phyloP scores from a whole-genome alignment of 1,284 basidiomycete species.

The Cystobasidium pallidum region DNA sequence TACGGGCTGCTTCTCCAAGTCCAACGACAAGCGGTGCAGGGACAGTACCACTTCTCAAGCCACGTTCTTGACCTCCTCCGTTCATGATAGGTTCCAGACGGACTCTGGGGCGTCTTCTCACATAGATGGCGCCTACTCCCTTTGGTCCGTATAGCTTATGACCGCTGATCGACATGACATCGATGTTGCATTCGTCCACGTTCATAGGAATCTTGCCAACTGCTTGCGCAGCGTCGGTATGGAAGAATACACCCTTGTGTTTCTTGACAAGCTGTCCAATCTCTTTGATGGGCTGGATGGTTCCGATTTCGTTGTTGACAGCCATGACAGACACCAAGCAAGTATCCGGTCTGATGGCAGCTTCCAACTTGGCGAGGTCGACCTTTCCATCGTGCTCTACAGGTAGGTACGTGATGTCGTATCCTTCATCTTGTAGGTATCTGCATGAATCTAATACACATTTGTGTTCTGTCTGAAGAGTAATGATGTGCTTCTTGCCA shows the following conservation, averaged over 20 bases:
- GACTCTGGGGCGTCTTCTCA: constrained; percentile 88
- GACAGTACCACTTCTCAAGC: constrained; percentile 89
- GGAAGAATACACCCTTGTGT: constrained; percentile 87
- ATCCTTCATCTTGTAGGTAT: constrained; percentile 92
- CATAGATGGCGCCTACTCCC: constrained; percentile 92
- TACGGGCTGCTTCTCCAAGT: constrained; percentile 89
- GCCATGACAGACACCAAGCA: constrained; percentile 92
- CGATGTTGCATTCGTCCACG: constrained; percentile 94
- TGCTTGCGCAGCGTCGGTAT: constrained; percentile 92
- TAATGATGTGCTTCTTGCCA: constrained; percentile 77
- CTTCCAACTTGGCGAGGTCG: constrained; percentile 73
- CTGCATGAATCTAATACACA: constrained; percentile 98
- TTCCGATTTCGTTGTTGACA: constrained; percentile 99
- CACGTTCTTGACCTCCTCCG: constrained; percentile 97
- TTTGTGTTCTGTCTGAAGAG: constrained; percentile 79
- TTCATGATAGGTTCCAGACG: constrained; percentile 92
- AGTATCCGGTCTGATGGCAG: constrained; percentile 81
- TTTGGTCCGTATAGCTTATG: constrained; percentile 99
- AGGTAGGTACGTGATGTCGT: constrained; percentile 95
- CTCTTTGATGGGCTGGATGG: constrained; percentile 95
- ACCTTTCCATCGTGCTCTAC: constrained; percentile 86
- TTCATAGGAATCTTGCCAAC: constrained; percentile 75
- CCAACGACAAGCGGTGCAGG: constrained; percentile 89
- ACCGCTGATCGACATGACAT: constrained; percentile 93
- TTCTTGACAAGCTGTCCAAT: constrained; percentile 81